A percentile compares a stretch with the other conserved stretches of the same genome.
These are phyloP conservation scores for Xylaria acuta DNA, from an alignment of 495 filamentous ascomycete species.

Conservation along the genomic window DNA sequence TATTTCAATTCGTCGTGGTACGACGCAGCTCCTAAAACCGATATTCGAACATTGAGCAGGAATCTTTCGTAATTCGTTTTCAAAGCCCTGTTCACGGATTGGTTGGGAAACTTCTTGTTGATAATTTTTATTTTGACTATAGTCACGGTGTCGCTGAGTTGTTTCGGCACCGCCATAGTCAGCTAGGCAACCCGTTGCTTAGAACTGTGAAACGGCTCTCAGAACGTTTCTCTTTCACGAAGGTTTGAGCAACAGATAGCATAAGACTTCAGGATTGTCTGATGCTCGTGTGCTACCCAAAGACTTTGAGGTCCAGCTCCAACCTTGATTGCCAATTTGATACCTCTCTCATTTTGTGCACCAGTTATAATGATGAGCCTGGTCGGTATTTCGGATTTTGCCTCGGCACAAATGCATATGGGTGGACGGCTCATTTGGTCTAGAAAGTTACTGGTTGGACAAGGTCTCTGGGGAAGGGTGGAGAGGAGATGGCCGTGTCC, in stretches of 20 bases:
- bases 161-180: constrained; percentile 2
- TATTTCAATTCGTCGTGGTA: constrained; percentile 25
- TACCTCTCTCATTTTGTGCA: constrained; percentile 37
- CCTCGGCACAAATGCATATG: constrained; percentile 17
- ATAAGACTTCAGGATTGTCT: constrained; percentile 21
- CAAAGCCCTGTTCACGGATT: constrained; percentile 7
- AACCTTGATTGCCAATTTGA: constrained; percentile 31
- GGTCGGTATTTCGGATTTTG: constrained; percentile 34
- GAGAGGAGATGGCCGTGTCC: constrained; percentile 13
- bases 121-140: constrained; percentile 32
- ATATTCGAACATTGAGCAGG: background rate
- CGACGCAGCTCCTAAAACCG: constrained; percentile 12
- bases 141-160: background rate
- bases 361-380: constrained; percentile 36
- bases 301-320: constrained; percentile 25
- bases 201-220: constrained; percentile 10
- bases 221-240: background rate
- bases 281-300: constrained; percentile 14
- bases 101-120: constrained; percentile 23
- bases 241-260: constrained; percentile 5
- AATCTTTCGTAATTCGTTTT: background rate
- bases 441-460: constrained; percentile 26
- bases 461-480: constrained; percentile 10
- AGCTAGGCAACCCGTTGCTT: constrained; percentile 1
- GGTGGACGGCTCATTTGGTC: constrained; percentile 22